Percentiles rank a stretch among this genome's conserved stretches.
phyloP scores from a whole-genome alignment of 805 yeast genomes.

The Hyphopichia homilentoma region DNA sequence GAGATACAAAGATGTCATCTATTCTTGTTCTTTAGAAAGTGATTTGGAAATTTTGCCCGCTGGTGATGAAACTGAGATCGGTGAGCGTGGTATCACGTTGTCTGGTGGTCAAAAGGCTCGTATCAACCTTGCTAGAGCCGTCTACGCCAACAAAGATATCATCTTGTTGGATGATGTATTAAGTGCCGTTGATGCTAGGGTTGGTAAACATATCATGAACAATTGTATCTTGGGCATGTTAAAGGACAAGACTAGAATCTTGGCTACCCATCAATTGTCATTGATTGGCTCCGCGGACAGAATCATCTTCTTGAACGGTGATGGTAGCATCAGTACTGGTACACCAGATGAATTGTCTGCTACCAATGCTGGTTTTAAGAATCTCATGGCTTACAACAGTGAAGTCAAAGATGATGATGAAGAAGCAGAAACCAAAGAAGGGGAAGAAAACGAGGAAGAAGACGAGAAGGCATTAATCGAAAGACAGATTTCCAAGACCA shows the following conservation, averaged over 20 bases:
- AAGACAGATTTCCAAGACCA: constrained; percentile 9
- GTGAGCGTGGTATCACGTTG: constrained; percentile 35
- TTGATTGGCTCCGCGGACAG: constrained; percentile 30
- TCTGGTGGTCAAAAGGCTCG: constrained; percentile 39
- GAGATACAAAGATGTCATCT: constrained; percentile 22
- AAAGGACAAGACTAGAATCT: constrained; percentile 27
- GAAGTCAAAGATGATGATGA: constrained; percentile 11
- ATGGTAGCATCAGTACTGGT: constrained; percentile 28
- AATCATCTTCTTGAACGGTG: constrained; percentile 28
- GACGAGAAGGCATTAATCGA: constrained; percentile 12
- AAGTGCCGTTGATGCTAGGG: constrained; percentile 37
- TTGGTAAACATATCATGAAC: constrained; percentile 33
- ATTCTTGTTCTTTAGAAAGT: constrained; percentile 27
- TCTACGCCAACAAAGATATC: constrained; percentile 28
- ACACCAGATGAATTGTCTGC: constrained; percentile 21
- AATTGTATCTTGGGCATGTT: constrained; percentile 26
- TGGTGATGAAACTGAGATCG: constrained; percentile 34
- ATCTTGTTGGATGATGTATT: constrained; percentile 32
- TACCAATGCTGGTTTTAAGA: constrained; percentile 22
- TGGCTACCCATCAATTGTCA: constrained; percentile 36
- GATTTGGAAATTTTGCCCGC: constrained; percentile 31
- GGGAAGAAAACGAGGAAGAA: constrained; percentile 10
- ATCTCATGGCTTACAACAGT: constrained; percentile 23
- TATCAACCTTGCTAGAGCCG: constrained; percentile 33
- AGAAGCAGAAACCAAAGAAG: constrained; percentile 10